Evolutionary conservation across 2,329 filamentous ascomycete genomes (phyloP).

Genomic region (Ceratocystis eucalypticola): DNA sequence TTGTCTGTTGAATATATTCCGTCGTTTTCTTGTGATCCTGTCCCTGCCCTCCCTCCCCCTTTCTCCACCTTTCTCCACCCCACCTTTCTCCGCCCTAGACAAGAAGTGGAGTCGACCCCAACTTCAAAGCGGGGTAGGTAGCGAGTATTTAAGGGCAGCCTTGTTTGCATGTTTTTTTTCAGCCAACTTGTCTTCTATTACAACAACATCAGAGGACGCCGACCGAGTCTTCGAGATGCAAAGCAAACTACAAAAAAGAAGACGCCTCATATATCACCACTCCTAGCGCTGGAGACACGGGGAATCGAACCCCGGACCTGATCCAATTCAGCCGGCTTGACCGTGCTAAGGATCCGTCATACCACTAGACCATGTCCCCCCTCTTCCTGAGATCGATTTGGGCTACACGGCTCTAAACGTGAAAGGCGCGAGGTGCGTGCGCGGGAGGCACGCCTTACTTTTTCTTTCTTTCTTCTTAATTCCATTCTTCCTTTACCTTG

Average conservation of each 20-base stretch:
- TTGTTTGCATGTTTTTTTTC: neutral
- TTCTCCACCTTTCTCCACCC: too few species aligned
- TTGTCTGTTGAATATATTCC: too few species aligned
- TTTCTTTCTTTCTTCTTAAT: too few species aligned
- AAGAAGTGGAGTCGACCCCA: too few species aligned
- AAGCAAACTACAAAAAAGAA: neutral
- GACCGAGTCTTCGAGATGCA: neutral
- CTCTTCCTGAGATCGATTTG: neutral
- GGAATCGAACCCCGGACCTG: slow-evolving; percentile 20
- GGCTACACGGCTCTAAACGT: neutral
- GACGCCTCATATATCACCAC: neutral
- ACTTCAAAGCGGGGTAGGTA: too few species aligned
- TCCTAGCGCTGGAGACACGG: slow-evolving; percentile 15
- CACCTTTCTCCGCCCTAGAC: too few species aligned
- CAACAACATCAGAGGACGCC: neutral
- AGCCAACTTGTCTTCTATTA: neutral
- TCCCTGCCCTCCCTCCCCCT: too few species aligned
- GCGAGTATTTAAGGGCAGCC: neutral
- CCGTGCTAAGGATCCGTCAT: slow-evolving; percentile 20
- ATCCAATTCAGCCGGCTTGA: slow-evolving; percentile 13
- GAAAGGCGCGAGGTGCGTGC: neutral
- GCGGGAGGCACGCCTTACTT: too few species aligned
- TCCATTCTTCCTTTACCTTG: too few species aligned
- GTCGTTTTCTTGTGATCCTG: too few species aligned
- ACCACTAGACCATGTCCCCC: slow-evolving; percentile 16